These are phyloP conservation scores for Trametes punicea DNA, from an alignment of 768 basidiomycete genomes.

Conservation along the genomic window DNA sequence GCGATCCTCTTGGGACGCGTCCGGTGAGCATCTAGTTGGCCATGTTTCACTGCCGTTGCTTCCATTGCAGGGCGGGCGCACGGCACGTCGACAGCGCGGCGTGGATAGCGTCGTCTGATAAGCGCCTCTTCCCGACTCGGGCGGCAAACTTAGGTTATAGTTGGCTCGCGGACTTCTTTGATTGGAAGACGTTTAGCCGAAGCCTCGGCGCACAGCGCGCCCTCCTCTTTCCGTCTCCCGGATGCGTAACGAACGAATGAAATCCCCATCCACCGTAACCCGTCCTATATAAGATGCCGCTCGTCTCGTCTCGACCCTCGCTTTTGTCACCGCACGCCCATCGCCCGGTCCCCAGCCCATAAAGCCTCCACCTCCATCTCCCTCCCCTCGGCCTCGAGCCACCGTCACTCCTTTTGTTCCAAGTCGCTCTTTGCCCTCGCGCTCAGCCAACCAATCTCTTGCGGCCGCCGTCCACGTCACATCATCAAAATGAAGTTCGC, in stretches of 20 bases:
- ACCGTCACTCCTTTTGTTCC: conserved; percentile 12
- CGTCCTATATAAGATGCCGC: conserved; percentile 4
- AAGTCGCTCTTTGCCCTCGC: conserved; percentile 1
- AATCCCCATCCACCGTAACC: not conserved
- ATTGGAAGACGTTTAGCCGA: conserved; percentile 12
- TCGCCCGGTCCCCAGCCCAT: not conserved
- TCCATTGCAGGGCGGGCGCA: not conserved
- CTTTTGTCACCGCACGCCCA: conserved; percentile 2
- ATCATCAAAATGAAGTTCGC: conserved; percentile 13
- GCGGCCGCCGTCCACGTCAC: conserved; percentile 1
- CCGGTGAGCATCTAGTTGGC: not conserved
- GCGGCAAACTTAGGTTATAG: conserved; percentile 11
- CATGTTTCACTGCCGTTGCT: not conserved
- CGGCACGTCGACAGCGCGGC: not conserved
- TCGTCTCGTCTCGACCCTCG: not conserved
- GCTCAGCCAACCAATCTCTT: conserved; percentile 1
- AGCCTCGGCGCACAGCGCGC: conserved; percentile 7
- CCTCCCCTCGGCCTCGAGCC: conserved; percentile 6
- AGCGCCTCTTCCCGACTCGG: not conserved
- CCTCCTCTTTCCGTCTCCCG: not conserved
- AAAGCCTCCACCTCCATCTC: not conserved
- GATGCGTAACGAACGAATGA: not conserved
- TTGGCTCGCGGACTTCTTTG: conserved; percentile 8
- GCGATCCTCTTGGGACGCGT: not conserved
- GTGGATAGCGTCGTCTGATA: not conserved